Base-by-base conservation (phyloP, 202 grass and related monocot species). In the Saccharum hybrid region DNA sequence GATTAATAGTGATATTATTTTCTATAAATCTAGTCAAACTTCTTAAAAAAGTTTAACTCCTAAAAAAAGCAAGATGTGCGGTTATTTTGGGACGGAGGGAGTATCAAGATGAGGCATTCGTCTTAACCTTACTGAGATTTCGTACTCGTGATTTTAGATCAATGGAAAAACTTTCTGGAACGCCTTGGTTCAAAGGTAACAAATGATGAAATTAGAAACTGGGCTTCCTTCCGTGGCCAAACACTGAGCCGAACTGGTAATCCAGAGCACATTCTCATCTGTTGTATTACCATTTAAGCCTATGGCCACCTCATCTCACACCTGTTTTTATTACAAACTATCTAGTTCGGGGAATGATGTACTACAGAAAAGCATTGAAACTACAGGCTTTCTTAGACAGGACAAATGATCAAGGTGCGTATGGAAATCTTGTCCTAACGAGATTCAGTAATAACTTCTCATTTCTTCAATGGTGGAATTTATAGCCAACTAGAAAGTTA, bases 211-310 rank as follows among this genome's bases (percentile, higher is more conserved):
- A 82, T 94, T 59, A 82, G 87, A 88, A 88, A 91, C 52, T 97
- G 95, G 95, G 95, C 95, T 90, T 97, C 95, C 82, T 97, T 87
- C 61, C 92, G 80, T 88, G 95, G 95, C 66, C 95, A 97, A 91
- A 97, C 95, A 85, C 81, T 97, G 62, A 97, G 92, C 73, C 92
- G 95, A 54, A 97, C 95, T 68, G 95, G 95, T 97, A 88, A 82
- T 88, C 57, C 12, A 57, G 14, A 72, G 7, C 74, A 72, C 15
- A 23, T 83, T 84, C 26, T 89, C 14, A 31, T 49, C 41, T 80
- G 34, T 60, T 34, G 3, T 75, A 81, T 14, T 77, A 12, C 69
- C 19, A 31, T 76, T 67, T 48, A 42, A 82, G 16, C 51, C 3
- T n/a, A 54, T 33, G 11, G 41, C 26, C 77, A 40, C 76, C 57